phyloP scores from a whole-genome alignment of 2,329 filamentous ascomycete species.

The Venturia pyrina region DNA sequence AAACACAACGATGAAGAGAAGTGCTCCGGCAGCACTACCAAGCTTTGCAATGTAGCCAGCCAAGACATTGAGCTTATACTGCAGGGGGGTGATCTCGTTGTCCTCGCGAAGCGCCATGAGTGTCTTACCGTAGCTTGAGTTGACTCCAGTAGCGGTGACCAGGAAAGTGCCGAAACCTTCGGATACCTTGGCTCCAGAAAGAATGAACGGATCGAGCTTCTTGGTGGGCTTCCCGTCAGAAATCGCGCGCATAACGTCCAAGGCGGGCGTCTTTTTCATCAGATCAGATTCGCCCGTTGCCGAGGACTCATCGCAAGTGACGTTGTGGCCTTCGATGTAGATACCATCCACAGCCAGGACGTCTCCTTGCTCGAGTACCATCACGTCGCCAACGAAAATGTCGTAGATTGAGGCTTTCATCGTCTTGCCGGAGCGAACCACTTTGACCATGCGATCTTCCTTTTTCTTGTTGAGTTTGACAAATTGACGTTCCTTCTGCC shows the following conservation, averaged over 20 bases:
- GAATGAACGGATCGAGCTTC: slow-evolving; percentile 75
- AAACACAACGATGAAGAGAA: slow-evolving; percentile 76
- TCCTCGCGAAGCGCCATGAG: slow-evolving; percentile 70
- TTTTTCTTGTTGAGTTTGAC: slow-evolving; percentile 74
- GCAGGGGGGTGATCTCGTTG: slow-evolving; percentile 66
- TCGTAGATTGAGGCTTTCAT: slow-evolving; percentile 61
- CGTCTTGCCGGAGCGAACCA: slow-evolving; percentile 63
- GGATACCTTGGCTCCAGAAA: slow-evolving; percentile 72
- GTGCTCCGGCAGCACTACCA: slow-evolving; percentile 63
- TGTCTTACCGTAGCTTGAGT: slow-evolving; percentile 67
- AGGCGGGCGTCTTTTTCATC: slow-evolving; percentile 55
- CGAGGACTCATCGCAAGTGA: slow-evolving; percentile 65
- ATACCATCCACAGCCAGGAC: slow-evolving; percentile 64
- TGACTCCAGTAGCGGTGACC: slow-evolving; percentile 62
- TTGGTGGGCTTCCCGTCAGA: slow-evolving; percentile 50
- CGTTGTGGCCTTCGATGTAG: slow-evolving; percentile 56
- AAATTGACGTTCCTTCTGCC: slow-evolving; percentile 73
- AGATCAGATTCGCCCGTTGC: slow-evolving; percentile 68
- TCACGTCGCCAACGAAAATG: slow-evolving; percentile 62
- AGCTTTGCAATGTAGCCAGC: slow-evolving; percentile 71
- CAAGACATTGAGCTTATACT: slow-evolving; percentile 65
- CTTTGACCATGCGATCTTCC: slow-evolving; percentile 63
- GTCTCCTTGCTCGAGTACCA: slow-evolving; percentile 64
- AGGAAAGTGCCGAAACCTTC: slow-evolving; percentile 68
- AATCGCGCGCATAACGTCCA: slow-evolving; percentile 56